These are phyloP conservation scores for Santalum album DNA, from an alignment of 164 flowering plant genomes.

Conservation along the genomic window DNA sequence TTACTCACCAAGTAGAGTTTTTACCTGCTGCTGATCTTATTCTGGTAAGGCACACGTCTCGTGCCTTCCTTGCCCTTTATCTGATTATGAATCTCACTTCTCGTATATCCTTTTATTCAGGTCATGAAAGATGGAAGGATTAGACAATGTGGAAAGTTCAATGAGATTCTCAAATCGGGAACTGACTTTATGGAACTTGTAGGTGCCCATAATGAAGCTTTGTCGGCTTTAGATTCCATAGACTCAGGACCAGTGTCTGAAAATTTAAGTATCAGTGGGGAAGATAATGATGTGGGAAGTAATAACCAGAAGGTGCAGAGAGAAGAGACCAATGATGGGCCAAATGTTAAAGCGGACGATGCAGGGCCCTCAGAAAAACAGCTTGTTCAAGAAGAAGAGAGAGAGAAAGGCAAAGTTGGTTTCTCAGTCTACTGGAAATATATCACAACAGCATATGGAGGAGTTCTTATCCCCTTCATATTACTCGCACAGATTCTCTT, in stretches of 20 bases:
- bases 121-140: conserved; percentile 8
- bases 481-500: too few relatives aligned
- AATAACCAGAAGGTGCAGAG: neutral
- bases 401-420: conserved; percentile 4
- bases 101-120: neutral
- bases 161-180: neutral
- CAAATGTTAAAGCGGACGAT: neutral
- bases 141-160: conserved; percentile 6
- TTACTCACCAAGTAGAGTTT: conserved; percentile 76
- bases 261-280: neutral
- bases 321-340: neutral
- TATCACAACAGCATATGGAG: too few relatives aligned
- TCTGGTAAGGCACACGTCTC: conserved; percentile 27
- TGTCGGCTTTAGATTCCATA: neutral
- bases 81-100: neutral
- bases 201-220: neutral
- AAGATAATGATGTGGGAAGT: neutral
- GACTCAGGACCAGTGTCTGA: neutral
- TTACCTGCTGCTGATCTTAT: conserved; percentile 63
- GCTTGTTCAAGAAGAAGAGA: conserved; percentile 10
- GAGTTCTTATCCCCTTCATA: too few relatives aligned
- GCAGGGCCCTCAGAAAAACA: too few relatives aligned
- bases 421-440: conserved; percentile 4
- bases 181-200: conserved; percentile 4
- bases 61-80: neutral